Percentiles rank a stretch among this genome's conserved stretches.
Evolutionary conservation across 768 basidiomycete genomes (phyloP).

Genomic region (Hericium erinaceus): DNA sequence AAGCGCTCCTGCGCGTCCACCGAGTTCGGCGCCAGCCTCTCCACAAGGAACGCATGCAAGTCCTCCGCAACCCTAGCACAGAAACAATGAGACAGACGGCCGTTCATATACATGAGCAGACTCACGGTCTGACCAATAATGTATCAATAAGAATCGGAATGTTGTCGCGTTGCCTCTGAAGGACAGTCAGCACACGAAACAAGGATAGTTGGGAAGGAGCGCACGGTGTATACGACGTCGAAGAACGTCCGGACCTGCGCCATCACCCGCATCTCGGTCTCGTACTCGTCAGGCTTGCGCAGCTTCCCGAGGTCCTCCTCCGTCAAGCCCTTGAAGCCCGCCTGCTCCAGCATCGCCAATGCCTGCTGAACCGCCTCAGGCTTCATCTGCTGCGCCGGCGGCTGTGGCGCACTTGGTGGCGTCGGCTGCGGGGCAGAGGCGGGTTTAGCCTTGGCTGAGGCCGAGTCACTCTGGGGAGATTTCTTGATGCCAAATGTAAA

Average conservation of each 20-base stretch:
- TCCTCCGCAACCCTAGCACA: neutral
- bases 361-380: neutral
- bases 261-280: conserved; percentile 33
- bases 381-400: too few relatives aligned
- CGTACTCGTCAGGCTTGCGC: conserved; percentile 27
- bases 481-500: neutral
- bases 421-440: neutral
- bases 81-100: neutral
- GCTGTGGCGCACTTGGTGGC: too few relatives aligned
- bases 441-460: neutral
- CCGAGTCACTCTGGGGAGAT: neutral
- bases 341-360: neutral
- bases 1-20: conserved; percentile 4
- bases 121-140: neutral
- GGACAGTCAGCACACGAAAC: neutral
- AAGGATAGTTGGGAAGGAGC: neutral
- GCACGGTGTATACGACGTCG: conserved; percentile 37
- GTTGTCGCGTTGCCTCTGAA: conserved; percentile 35
- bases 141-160: conserved; percentile 27
- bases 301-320: conserved; percentile 26
- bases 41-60: neutral
- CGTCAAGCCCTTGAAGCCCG: conserved; percentile 4
- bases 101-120: conserved; percentile 1
- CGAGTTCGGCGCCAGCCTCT: conserved; percentile 8
- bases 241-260: conserved; percentile 37